Evolutionary conservation across 768 basidiomycete genomes (phyloP).

Genomic region (Hemileccinum rubropunctum): DNA sequence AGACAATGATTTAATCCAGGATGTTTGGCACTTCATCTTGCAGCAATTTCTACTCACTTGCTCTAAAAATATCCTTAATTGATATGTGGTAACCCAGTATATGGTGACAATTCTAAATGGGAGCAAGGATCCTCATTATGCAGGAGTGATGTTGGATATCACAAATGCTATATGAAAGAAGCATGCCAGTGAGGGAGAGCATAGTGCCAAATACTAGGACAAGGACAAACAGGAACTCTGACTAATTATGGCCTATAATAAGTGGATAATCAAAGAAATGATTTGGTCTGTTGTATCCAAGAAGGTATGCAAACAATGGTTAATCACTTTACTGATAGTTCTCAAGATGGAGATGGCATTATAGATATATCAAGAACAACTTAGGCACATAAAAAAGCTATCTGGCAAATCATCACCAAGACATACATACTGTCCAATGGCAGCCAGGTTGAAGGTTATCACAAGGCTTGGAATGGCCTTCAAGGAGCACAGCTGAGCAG

Average conservation of each 20-base stretch:
- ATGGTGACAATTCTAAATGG: slow-evolving; percentile 9
- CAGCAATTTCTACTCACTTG: neutral
- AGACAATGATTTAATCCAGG: neutral
- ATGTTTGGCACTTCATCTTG: slow-evolving; percentile 20
- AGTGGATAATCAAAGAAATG: no score
- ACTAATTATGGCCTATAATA: no score
- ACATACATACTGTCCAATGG: no score
- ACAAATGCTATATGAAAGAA: slow-evolving; percentile 8
- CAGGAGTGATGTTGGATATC: slow-evolving; percentile 7
- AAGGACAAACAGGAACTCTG: slow-evolving; percentile 12
- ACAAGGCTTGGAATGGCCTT: slow-evolving; percentile 25
- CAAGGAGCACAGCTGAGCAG: slow-evolving; percentile 21
- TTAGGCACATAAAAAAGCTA: slow-evolving; percentile 12
- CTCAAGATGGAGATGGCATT: no score
- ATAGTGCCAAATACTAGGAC: slow-evolving; percentile 15
- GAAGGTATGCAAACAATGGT: no score
- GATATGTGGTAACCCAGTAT: slow-evolving; percentile 6
- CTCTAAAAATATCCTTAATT: no score
- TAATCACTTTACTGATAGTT: no score
- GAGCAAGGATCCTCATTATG: slow-evolving; percentile 1
- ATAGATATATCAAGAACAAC: no score
- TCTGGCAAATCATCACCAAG: slow-evolving; percentile 20
- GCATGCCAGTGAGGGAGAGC: neutral
- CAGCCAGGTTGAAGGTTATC: no score
- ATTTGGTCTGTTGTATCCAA: no score